Evolutionary conservation across 2,329 filamentous ascomycete species (phyloP).

Genomic region (Periconia sp.): DNA sequence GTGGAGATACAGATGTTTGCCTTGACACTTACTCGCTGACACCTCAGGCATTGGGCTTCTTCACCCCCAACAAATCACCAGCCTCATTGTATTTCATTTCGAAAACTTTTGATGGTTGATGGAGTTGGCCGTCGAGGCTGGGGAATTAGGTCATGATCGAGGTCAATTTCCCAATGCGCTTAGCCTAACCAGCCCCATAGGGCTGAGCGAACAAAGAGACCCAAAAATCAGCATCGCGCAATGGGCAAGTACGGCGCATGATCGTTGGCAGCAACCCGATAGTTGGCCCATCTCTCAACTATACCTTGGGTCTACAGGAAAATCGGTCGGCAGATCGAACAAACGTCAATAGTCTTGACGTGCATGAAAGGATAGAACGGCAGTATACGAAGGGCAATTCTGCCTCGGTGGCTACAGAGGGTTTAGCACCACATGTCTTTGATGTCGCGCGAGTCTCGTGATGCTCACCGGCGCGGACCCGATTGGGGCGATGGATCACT

Average conservation of each 20-base stretch:
- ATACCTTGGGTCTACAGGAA: neutral
- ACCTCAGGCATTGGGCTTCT: neutral
- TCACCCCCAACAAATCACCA: neutral
- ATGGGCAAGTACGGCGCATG: neutral
- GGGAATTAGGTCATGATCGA: neutral
- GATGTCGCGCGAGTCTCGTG: neutral
- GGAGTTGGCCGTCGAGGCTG: neutral
- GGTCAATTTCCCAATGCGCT: neutral
- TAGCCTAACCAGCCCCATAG: neutral
- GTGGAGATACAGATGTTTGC: neutral
- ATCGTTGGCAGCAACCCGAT: neutral
- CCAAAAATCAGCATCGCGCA: too few relatives aligned
- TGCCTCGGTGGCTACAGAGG: slow-evolving; percentile 2
- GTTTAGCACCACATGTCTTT: slow-evolving; percentile 1
- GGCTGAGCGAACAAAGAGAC: neutral
- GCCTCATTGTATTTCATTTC: neutral
- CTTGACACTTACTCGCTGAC: neutral
- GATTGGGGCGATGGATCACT: slow-evolving; percentile 1
- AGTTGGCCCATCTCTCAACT: neutral
- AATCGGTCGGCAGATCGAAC: neutral
- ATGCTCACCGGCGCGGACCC: neutral
- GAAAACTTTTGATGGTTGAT: neutral
- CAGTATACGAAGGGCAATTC: slow-evolving; percentile 1
- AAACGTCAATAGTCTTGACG: neutral
- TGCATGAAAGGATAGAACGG: neutral